phyloP scores from a whole-genome alignment of 139 green algal species.

The Nannochloris sp. region DNA sequence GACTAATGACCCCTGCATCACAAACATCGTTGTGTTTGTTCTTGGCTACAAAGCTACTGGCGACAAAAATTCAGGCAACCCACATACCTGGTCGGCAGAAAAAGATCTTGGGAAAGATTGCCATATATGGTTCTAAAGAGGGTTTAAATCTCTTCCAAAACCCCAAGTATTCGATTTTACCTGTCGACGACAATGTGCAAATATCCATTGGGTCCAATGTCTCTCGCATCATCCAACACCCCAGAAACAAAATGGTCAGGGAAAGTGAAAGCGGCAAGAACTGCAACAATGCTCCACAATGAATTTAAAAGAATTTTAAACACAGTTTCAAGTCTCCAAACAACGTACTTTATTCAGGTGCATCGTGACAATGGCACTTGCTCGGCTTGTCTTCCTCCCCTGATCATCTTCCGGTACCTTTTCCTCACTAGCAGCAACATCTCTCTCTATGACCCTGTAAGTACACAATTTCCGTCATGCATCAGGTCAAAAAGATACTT shows the following conservation, averaged over 20 bases:
- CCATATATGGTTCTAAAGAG: neutral
- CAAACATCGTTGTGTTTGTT: no score
- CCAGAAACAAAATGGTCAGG: constrained; percentile 23
- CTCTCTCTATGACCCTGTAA: neutral
- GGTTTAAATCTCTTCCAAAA: constrained; percentile 2
- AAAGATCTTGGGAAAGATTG: neutral
- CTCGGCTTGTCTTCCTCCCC: constrained; percentile 3
- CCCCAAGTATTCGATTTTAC: constrained; percentile 21
- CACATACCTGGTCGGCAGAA: neutral
- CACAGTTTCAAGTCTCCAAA: no score
- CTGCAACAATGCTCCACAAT: neutral
- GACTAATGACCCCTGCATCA: constrained; percentile 25
- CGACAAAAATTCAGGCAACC: no score
- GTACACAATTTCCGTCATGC: neutral
- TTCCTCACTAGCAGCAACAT: neutral
- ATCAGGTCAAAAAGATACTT: neutral
- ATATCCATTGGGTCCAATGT: constrained; percentile 20
- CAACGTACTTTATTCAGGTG: neutral
- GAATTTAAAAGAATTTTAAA: neutral
- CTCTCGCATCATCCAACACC: constrained; percentile 16
- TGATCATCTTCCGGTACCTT: neutral
- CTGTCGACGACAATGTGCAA: constrained; percentile 9
- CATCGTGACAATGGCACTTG: neutral
- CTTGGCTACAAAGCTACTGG: no score
- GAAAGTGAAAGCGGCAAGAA: constrained; percentile 2